Evolutionary conservation across 2,329 filamentous ascomycete genomes (phyloP).

Genomic region (Penicillium oxalicum): DNA sequence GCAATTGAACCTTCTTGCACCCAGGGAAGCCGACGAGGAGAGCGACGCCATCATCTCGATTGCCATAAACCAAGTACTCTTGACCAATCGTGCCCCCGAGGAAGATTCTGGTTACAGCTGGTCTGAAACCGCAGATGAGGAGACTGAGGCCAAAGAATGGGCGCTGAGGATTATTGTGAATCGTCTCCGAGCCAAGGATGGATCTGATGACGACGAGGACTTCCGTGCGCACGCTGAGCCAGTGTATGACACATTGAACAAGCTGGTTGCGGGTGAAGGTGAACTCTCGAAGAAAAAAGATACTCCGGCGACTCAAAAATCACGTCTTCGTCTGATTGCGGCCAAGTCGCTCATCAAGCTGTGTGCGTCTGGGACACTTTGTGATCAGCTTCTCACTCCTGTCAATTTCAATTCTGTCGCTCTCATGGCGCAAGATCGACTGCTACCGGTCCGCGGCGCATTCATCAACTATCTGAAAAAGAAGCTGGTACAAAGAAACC

Average conservation of each 20-base stretch:
- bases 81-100: constrained; percentile 57
- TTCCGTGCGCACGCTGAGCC: constrained; percentile 53
- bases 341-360: constrained; percentile 79
- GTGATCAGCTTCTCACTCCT: constrained; percentile 66
- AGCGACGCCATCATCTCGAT: constrained; percentile 75
- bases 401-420: constrained; percentile 75
- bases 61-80: constrained; percentile 66
- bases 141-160: constrained; percentile 75
- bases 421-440: constrained; percentile 71
- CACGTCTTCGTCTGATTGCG: constrained; percentile 74
- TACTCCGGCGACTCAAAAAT: constrained; percentile 71
- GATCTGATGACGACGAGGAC: constrained; percentile 39
- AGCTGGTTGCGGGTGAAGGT: constrained; percentile 67
- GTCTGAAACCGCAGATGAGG: constrained; percentile 69
- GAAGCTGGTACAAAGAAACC: constrained; percentile 44
- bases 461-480: constrained; percentile 88
- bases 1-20: constrained; percentile 69
- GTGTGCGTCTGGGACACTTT: constrained; percentile 65
- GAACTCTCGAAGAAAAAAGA: constrained; percentile 70
- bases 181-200: constrained; percentile 62
- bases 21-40: constrained; percentile 65
- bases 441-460: constrained; percentile 64
- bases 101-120: constrained; percentile 56
- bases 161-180: constrained; percentile 84
- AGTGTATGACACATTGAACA: constrained; percentile 73